These are phyloP conservation scores for Paraconiothyrium brasiliense DNA, from an alignment of 2,329 filamentous ascomycete genomes.

Conservation along the genomic window DNA sequence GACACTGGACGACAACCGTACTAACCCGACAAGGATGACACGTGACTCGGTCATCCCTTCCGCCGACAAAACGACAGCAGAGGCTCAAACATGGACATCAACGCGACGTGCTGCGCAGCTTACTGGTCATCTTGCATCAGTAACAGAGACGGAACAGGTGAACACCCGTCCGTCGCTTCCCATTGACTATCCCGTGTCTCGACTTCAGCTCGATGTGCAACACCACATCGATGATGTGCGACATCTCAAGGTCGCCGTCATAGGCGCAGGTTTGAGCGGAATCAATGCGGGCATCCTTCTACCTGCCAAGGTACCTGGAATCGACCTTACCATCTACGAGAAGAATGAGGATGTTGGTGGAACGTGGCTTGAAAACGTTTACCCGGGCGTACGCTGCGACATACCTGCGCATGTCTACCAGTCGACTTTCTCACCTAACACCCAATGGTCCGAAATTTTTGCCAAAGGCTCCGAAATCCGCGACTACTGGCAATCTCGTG, in stretches of 20 bases:
- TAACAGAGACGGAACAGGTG: constrained; percentile 27
- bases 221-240: constrained; percentile 43
- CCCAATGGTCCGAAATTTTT: constrained; percentile 55
- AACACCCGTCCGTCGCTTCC: constrained; percentile 17
- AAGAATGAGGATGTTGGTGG: constrained; percentile 55
- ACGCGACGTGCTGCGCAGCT: constrained; percentile 40
- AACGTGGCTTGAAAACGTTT: constrained; percentile 50
- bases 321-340: constrained; percentile 65
- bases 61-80: constrained; percentile 24
- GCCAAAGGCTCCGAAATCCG: constrained; percentile 53
- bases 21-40: constrained; percentile 29
- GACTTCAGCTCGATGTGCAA: constrained; percentile 35
- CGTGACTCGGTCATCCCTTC: constrained; percentile 22
- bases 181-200: constrained; percentile 35
- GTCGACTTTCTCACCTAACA: constrained; percentile 56
- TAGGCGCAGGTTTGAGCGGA: constrained; percentile 72
- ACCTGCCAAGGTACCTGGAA: constrained; percentile 73
- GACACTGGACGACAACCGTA: background rate
- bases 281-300: constrained; percentile 72
- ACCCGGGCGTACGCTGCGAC: constrained; percentile 45
- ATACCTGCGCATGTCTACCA: constrained; percentile 52
- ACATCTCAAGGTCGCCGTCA: constrained; percentile 63
- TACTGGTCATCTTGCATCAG: constrained; percentile 35
- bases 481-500: constrained; percentile 52
- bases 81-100: constrained; percentile 25